Conservation (phyloP, 495 filamentous ascomycete species). For the Penicillium bialowiezense region DNA sequence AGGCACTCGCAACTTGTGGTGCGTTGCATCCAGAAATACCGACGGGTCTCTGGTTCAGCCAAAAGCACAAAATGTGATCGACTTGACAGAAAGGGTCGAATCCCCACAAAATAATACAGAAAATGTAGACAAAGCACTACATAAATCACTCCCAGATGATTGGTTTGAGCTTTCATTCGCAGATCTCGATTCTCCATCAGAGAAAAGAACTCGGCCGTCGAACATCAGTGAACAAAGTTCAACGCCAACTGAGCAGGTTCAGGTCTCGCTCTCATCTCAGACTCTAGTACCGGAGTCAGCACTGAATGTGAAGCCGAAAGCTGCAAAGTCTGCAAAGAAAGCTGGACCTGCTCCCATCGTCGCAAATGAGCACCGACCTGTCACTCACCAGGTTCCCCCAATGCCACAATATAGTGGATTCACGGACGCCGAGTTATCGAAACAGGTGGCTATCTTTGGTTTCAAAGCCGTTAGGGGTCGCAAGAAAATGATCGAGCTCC, state of each 20-base stretch:
- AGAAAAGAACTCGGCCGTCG: not conserved
- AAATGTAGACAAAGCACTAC: not conserved
- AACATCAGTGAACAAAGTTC: not conserved
- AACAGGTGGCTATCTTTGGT: constrained; percentile 60
- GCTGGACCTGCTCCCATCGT: not conserved
- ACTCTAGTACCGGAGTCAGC: not conserved
- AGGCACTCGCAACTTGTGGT: constrained; percentile 57
- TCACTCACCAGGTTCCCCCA: constrained; percentile 6
- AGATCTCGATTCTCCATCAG: constrained; percentile 19
- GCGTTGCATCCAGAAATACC: constrained; percentile 60
- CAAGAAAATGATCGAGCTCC: constrained; percentile 65
- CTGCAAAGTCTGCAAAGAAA: not conserved
- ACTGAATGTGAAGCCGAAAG: not conserved
- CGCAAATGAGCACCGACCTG: too few species aligned
- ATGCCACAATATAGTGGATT: constrained; percentile 64
- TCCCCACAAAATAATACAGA: not conserved
- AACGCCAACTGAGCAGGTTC: not conserved
- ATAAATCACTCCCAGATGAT: constrained; percentile 7
- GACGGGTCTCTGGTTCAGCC: constrained; percentile 58
- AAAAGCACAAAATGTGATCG: constrained; percentile 55
- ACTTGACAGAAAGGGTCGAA: constrained; percentile 31
- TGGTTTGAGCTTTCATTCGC: constrained; percentile 37
- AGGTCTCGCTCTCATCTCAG: not conserved
- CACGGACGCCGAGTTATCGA: constrained; percentile 61
- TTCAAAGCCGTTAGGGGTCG: constrained; percentile 75